Conservation (phyloP, 768 basidiomycete genomes). For the Gymnopilus junonius region DNA sequence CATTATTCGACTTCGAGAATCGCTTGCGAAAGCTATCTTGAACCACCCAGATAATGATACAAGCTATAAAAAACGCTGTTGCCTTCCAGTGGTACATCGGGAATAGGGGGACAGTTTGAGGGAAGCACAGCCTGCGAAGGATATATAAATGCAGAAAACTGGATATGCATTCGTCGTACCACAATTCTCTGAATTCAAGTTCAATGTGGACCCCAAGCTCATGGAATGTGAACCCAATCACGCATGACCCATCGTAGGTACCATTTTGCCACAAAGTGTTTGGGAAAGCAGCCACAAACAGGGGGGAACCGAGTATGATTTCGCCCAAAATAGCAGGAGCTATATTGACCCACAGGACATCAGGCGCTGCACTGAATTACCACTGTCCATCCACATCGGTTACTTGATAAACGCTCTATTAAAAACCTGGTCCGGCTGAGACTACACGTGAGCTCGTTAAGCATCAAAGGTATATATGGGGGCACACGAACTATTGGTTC, state of each 20-base stretch:
- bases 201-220: too few relatives aligned
- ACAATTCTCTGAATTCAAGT: not conserved
- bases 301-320: not conserved
- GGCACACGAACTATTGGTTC: too few relatives aligned
- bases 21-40: not conserved
- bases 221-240: not conserved
- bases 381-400: not conserved
- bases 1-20: not conserved
- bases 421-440: not conserved
- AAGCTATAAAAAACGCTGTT: not conserved
- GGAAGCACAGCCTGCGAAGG: not conserved
- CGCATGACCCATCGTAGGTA: not conserved
- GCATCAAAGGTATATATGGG: not conserved
- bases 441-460: not conserved
- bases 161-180: not conserved
- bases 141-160: not conserved
- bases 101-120: not conserved
- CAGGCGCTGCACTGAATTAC: not conserved
- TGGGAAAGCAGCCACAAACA: not conserved
- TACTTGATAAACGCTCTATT: not conserved
- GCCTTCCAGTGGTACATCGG: not conserved
- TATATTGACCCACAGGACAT: not conserved
- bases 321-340: not conserved
- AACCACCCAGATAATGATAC: not conserved
- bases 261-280: not conserved